Conservation (phyloP, 1,139 yeast species). For the Pneumocystis oryctolagi region DNA sequence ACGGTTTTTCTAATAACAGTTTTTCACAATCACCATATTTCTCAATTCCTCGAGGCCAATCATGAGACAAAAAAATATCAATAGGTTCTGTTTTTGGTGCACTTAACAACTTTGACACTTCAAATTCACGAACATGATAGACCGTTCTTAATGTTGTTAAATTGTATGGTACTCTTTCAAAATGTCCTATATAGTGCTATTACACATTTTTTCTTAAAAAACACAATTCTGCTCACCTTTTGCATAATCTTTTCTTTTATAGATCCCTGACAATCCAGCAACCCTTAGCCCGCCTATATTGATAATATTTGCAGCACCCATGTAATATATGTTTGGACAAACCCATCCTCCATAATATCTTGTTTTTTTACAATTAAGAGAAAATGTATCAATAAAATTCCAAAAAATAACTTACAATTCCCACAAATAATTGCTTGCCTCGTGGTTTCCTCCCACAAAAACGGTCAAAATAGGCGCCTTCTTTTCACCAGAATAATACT, state of each 20-base stretch:
- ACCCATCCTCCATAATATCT: slow-evolving; percentile 80
- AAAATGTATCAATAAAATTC: not conserved
- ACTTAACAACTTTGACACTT: slow-evolving; percentile 41
- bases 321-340: slow-evolving; percentile 74
- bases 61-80: slow-evolving; percentile 63
- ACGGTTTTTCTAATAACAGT: slow-evolving; percentile 48
- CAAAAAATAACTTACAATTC: slow-evolving; percentile 31
- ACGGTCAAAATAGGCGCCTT: slow-evolving; percentile 65
- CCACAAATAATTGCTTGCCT: slow-evolving; percentile 60
- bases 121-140: slow-evolving; percentile 62
- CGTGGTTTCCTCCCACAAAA: slow-evolving; percentile 93
- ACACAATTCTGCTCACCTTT: slow-evolving; percentile 4
- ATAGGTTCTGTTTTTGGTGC: slow-evolving; percentile 22
- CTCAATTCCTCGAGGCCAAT: slow-evolving; percentile 84
- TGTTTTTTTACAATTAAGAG: not conserved
- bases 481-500: slow-evolving; percentile 47
- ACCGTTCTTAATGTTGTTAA: slow-evolving; percentile 36
- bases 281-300: slow-evolving; percentile 63
- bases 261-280: slow-evolving; percentile 78
- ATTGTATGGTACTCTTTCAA: slow-evolving; percentile 38
- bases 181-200: slow-evolving; percentile 20
- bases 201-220: not conserved
- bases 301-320: slow-evolving; percentile 66
- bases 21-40: slow-evolving; percentile 41
- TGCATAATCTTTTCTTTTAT: slow-evolving; percentile 23